Conservation (phyloP, 2,329 filamentous ascomycete species). For the Penicillium decumbens region DNA sequence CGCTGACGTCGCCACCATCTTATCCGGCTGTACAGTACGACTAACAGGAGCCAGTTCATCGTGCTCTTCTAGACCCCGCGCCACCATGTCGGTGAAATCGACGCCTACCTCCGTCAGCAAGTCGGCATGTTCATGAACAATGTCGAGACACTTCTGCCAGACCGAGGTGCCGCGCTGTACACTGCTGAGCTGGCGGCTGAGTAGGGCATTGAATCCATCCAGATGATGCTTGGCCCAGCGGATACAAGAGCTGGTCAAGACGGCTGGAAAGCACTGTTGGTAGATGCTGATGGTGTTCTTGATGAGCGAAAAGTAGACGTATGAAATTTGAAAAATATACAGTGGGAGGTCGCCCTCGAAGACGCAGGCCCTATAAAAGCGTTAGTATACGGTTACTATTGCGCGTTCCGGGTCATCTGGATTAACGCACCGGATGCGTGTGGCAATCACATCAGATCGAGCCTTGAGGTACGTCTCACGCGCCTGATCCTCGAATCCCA, state of each 20-base stretch:
- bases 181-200: slow-evolving; percentile 80
- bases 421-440: slow-evolving; percentile 66
- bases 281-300: slow-evolving; percentile 89
- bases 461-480: slow-evolving; percentile 80
- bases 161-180: slow-evolving; percentile 69
- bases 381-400: background rate
- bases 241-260: slow-evolving; percentile 89
- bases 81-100: slow-evolving; percentile 81
- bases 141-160: slow-evolving; percentile 78
- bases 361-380: slow-evolving; percentile 69
- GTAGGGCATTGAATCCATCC: slow-evolving; percentile 79
- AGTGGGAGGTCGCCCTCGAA: slow-evolving; percentile 90
- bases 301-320: slow-evolving; percentile 91
- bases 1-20: slow-evolving; percentile 2
- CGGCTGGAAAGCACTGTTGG: slow-evolving; percentile 76
- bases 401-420: background rate
- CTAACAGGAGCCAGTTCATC: slow-evolving; percentile 17
- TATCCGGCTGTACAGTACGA: slow-evolving; percentile 15
- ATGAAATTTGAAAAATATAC: slow-evolving; percentile 93
- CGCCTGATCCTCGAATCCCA: slow-evolving; percentile 87
- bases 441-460: slow-evolving; percentile 70
- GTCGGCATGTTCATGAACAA: slow-evolving; percentile 72
- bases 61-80: slow-evolving; percentile 45
- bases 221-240: slow-evolving; percentile 98
- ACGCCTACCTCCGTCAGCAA: slow-evolving; percentile 81